phyloP scores from a whole-genome alignment of 805 yeast species.

The Metschnikowia henanensis region DNA sequence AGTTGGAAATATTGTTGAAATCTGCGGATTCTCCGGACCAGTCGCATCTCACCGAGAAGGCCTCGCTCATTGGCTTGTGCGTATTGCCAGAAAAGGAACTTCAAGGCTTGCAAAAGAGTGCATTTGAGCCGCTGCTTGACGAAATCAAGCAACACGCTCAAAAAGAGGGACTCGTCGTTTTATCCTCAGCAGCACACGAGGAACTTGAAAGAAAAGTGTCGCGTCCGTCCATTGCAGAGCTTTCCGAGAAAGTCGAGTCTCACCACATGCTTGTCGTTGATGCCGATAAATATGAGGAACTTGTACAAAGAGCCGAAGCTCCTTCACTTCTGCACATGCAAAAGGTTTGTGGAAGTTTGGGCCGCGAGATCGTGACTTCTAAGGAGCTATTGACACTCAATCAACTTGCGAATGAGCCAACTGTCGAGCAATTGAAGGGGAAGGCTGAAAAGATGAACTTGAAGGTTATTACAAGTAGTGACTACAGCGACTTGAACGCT shows the following conservation, averaged over 20 bases:
- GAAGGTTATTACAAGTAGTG: constrained; percentile 6
- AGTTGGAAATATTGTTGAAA: neutral
- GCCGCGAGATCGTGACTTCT: constrained; percentile 11
- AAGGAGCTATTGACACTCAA: constrained; percentile 12
- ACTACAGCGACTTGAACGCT: constrained; percentile 9
- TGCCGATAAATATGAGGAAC: constrained; percentile 3
- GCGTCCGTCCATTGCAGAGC: constrained; percentile 18
- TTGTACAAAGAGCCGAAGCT: constrained; percentile 27
- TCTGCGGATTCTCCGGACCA: constrained; percentile 8
- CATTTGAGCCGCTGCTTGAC: constrained; percentile 17
- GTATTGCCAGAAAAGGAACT: constrained; percentile 10
- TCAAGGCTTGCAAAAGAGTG: constrained; percentile 8
- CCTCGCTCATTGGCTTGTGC: constrained; percentile 1
- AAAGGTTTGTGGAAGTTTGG: constrained; percentile 15
- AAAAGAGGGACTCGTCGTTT: neutral
- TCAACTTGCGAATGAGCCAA: constrained; percentile 18
- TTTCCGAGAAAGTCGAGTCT: constrained; percentile 7
- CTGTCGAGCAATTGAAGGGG: constrained; percentile 16
- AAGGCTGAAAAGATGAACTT: constrained; percentile 9
- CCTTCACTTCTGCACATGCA: constrained; percentile 26
- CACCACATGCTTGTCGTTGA: constrained; percentile 6
- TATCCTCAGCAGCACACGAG: constrained; percentile 4
- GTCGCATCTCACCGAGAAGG: constrained; percentile 7
- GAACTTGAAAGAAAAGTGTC: constrained; percentile 9
- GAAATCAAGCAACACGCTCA: constrained; percentile 9